Evolutionary conservation across 1,284 basidiomycete species (phyloP), one percentile per base, ranked within the genome.

Genomic region (Mycena sp.): DNA sequence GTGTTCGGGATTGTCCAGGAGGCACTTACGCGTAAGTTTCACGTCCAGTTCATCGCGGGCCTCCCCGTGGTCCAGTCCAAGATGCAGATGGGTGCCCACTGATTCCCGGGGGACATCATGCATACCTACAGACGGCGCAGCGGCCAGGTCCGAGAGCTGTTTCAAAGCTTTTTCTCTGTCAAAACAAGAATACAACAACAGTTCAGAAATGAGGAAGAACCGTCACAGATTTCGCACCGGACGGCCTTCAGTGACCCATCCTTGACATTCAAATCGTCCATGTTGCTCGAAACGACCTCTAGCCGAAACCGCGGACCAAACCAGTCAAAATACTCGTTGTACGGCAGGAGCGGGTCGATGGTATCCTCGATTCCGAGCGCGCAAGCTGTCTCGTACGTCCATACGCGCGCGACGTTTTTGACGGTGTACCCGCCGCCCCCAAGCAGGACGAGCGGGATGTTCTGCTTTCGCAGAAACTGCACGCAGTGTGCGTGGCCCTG

Each of bases 401-500:
- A 99, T 12, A 93, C 91, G 38, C 95, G 84, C 1, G 95, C 94
- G 7, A 99, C 96, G 74, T 99, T 99, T 77, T 95, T 95, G 30
- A 95, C 89, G 0, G 97, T 99, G 76, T 99, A 99, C 1, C 97
- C 97, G 11, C 97, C 98, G 2, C 97, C 97, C 37, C 97, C 98
- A 4, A 99, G 84, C 48, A 98, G 84, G 71, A 99, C 93, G 46
- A 98, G 84, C 0, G 97, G 98, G 16, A 99, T 83, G 70, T 93
- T 90, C 75, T 94, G 91, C 57, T 88, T 85, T 63, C 94, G 88
- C 54, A 99, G 83, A 76, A 94, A 98, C 61, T 91, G 86, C 11
- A 97, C 94, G 72, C 95, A 98, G 68, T 91, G 89, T 14, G 95
- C 94, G 75, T 99, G 97, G 0, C 95, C 96, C 43, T 95, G 84